Evolutionary conservation across 139 green algal genomes (phyloP).

Genomic region (Chloropicon primus): DNA sequence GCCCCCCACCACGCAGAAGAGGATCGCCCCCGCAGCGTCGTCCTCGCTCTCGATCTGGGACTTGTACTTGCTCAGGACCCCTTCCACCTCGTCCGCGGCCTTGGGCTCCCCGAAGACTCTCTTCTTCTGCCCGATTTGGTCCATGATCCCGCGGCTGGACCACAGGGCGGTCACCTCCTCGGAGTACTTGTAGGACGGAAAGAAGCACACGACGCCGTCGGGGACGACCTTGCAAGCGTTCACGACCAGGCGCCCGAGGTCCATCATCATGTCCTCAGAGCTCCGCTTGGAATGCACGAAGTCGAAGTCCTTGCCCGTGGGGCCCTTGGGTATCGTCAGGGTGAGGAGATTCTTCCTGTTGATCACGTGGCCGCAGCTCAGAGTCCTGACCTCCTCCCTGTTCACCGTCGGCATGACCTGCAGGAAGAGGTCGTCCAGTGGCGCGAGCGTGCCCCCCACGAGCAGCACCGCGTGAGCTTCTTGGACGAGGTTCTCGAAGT

Average conservation of each 20-base stretch:
- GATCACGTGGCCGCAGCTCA: slow-evolving; percentile 77
- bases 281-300: slow-evolving; percentile 36
- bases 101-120: slow-evolving; percentile 51
- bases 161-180: slow-evolving; percentile 38
- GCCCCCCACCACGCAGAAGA: slow-evolving; percentile 86
- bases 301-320: slow-evolving; percentile 47
- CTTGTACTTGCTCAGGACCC: slow-evolving; percentile 43
- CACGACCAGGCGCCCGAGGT: slow-evolving; percentile 23
- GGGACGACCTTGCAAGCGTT: slow-evolving; percentile 40
- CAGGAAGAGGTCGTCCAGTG: slow-evolving; percentile 33
- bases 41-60: slow-evolving; percentile 1
- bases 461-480: slow-evolving; percentile 63
- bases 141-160: slow-evolving; percentile 32
- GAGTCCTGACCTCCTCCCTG: slow-evolving; percentile 38
- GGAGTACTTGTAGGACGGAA: slow-evolving; percentile 71
- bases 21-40: slow-evolving; percentile 45
- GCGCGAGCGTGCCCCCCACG: slow-evolving; percentile 79
- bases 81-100: slow-evolving; percentile 42
- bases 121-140: slow-evolving; percentile 35
- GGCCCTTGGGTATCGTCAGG: slow-evolving; percentile 41
- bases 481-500: slow-evolving; percentile 46
- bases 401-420: slow-evolving; percentile 21
- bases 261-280: slow-evolving; percentile 26
- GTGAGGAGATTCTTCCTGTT: slow-evolving; percentile 36
- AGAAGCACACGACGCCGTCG: slow-evolving; percentile 79